Conservation (phyloP, 805 yeast species). For the Saccharomycopsis fermentans region DNA sequence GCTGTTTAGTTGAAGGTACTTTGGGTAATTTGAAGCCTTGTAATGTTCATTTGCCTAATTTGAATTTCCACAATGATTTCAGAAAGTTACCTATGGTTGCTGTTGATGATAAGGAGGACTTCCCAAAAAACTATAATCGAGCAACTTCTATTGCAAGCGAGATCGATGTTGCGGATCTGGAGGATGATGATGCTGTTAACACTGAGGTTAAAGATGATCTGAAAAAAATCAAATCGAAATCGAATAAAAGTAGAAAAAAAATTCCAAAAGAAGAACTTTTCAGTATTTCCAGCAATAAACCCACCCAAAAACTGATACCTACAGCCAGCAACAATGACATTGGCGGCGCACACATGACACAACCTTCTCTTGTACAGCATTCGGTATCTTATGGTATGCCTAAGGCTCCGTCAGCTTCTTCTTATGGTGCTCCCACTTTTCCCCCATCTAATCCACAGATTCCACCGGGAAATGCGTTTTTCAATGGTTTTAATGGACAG, state of each 20-base stretch:
- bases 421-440: background rate
- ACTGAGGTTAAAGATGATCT: background rate
- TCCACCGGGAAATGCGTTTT: background rate
- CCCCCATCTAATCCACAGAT: background rate
- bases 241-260: background rate
- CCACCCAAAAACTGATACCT: background rate
- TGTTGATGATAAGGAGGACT: background rate
- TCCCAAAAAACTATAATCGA: background rate
- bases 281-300: background rate
- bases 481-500: background rate
- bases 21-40: conserved; percentile 61
- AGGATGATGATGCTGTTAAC: background rate
- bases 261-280: background rate
- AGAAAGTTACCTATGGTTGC: background rate
- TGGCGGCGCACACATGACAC: background rate
- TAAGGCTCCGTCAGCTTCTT: background rate
- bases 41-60: conserved; percentile 5
- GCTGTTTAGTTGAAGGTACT: conserved; percentile 85
- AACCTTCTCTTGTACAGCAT: background rate
- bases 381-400: background rate
- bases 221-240: background rate
- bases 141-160: background rate
- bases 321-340: background rate
- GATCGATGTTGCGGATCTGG: background rate
- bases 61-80: background rate